Base-by-base conservation (phyloP, 2,329 filamentous ascomycete species). In the Monosporascus sp. region DNA sequence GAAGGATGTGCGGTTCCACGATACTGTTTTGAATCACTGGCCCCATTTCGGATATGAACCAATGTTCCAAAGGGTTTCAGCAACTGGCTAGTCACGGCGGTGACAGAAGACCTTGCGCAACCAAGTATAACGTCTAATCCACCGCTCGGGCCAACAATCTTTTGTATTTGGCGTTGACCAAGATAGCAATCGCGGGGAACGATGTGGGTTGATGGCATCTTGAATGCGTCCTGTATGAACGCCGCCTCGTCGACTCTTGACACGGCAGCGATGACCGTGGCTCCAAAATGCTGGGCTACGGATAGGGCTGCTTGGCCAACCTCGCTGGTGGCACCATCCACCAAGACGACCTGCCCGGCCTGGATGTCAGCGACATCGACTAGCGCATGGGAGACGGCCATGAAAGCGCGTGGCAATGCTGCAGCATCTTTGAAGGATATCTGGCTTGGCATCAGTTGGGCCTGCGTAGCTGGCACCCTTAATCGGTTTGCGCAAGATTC, bases 301-400 rank as follows among this genome's bases (percentile, higher is more conserved):
- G 43, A 48, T 5, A 61, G 35, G 11, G 58, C 57, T 7, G 57
- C 50, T 35, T 63, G 63, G 5, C 58, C 60, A 11, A 53, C 26
- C 11, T 37, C 54, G 18, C 56, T 57, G n/a, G 59, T 44, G 2
- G 58, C 60, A 11, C 45, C 51, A 43, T 63, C 58, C 7, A 65
- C 53, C 3, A 65, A 52, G 20, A 62, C 52, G 5, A 47, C 45
- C 22, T 65, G 59, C 6, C 56, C 58, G 9, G 51, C 18, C 35
- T 54, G 43, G 24, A 64, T 9, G 9, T 55, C 48, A n/a, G 54
- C 60, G n/a, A 63, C 46, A 26, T 61, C 52, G 17, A 58, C 17
- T 3, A 64, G 51, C 7, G 57, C 52, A 38, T 60, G 47, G 43
- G 9, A 43, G 40, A 20, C 18, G 8, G 40, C 20, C 40, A 43